Percentiles rank a stretch among this genome's conserved stretches.
These are phyloP conservation scores for Boletus rubescentipes DNA, from an alignment of 768 basidiomycete genomes.

Conservation along the genomic window DNA sequence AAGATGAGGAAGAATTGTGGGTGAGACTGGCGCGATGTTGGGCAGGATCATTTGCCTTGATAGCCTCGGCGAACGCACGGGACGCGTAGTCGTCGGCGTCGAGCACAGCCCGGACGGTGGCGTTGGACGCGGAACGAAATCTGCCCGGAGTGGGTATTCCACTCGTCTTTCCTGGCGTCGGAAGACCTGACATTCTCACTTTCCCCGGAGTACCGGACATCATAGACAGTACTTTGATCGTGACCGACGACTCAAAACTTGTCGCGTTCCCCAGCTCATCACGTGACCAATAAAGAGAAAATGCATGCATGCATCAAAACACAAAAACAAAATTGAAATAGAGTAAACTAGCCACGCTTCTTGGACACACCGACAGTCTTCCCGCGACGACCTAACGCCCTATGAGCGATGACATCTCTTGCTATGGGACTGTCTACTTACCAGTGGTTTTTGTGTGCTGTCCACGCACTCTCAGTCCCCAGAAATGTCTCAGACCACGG, in stretches of 20 bases:
- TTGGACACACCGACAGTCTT: conserved; percentile 97
- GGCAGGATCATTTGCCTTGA: conserved; percentile 78
- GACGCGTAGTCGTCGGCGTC: conserved; percentile 57
- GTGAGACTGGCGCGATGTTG: conserved; percentile 53
- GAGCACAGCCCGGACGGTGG: conserved; percentile 35
- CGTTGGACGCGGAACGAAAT: conserved; percentile 63
- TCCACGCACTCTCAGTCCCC: conserved; percentile 94
- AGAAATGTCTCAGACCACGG: conserved; percentile 88
- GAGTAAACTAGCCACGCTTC: conserved; percentile 75
- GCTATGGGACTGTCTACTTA: conserved; percentile 31
- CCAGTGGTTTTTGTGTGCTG: conserved; percentile 99
- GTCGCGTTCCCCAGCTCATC: not conserved
- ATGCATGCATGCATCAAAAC: not conserved
- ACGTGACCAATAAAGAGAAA: conserved; percentile 18
- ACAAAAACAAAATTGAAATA: no score
- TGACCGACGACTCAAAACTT: conserved; percentile 1
- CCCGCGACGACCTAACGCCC: conserved; percentile 75
- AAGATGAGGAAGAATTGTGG: conserved; percentile 40
- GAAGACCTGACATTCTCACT: conserved; percentile 42
- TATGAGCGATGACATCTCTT: not conserved
- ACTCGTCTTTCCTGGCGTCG: conserved; percentile 45
- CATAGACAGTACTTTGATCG: not conserved
- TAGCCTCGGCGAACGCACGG: conserved; percentile 75
- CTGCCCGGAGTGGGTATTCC: conserved; percentile 73
- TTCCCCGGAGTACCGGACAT: conserved; percentile 49